Evolutionary conservation across 345 rosid species (phyloP).

Genomic region (Melaleuca alternifolia): DNA sequence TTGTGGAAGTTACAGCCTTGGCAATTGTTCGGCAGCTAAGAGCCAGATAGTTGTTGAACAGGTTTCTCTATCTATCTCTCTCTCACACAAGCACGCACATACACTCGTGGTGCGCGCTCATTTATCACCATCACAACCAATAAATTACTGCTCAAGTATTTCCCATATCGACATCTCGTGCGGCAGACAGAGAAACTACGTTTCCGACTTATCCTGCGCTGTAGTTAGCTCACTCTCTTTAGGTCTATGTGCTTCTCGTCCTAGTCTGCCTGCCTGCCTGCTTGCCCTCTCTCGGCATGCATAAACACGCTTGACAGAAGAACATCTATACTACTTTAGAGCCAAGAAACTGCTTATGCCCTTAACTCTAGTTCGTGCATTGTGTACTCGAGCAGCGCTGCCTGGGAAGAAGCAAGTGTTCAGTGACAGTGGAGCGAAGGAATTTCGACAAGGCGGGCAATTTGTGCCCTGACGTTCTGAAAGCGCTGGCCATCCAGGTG

Average conservation of each 20-base stretch:
- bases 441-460: not conserved
- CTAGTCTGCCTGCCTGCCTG: not conserved
- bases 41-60: conserved; percentile 27
- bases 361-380: not conserved
- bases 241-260: not conserved
- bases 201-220: too few species aligned
- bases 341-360: not conserved
- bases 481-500: not conserved
- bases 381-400: not conserved
- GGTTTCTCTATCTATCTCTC: not conserved
- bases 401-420: not conserved
- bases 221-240: not conserved
- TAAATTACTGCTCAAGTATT: not conserved
- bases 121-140: not conserved
- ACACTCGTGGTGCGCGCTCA: not conserved
- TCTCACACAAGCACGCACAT: not conserved
- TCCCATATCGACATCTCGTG: not conserved
- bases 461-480: not conserved
- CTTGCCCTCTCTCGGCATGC: too few species aligned
- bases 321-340: not conserved
- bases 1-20: conserved; percentile 21
- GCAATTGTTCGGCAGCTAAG: conserved; percentile 21
- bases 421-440: not conserved
- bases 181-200: not conserved
- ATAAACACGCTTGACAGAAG: too few species aligned